These are phyloP conservation scores for Hirsutella minnesotensis DNA, from an alignment of 2,329 filamentous ascomycete genomes.

Conservation along the genomic window DNA sequence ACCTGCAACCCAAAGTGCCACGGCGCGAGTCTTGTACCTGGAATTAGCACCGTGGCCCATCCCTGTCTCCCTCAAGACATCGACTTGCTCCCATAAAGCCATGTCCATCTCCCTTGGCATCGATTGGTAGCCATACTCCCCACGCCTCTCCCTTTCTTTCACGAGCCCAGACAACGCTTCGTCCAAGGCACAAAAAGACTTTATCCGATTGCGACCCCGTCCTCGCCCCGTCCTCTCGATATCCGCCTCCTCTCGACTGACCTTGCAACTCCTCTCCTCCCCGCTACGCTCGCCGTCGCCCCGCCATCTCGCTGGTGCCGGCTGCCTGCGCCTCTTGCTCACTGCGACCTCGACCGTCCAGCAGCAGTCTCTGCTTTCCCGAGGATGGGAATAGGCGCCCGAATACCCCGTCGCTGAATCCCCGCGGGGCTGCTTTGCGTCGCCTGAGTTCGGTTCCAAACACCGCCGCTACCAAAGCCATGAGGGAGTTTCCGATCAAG, in stretches of 20 bases:
- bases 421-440: constrained; percentile 15
- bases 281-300: background rate
- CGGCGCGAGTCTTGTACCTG: background rate
- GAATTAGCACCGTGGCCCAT: background rate
- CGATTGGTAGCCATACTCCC: no score
- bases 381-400: constrained; percentile 18
- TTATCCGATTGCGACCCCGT: background rate
- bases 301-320: background rate
- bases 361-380: constrained; percentile 2
- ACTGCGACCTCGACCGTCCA: background rate
- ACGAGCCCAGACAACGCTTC: background rate
- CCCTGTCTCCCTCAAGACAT: background rate
- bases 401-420: constrained; percentile 18
- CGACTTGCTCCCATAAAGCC: background rate
- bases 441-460: constrained; percentile 1
- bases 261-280: no score
- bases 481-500: constrained; percentile 48
- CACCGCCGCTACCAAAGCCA: constrained; percentile 16
- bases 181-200: no score
- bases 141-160: background rate
- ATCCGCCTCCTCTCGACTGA: background rate
- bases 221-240: background rate
- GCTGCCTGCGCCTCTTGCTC: background rate
- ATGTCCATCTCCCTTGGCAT: background rate
- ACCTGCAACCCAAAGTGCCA: background rate